Base-by-base conservation (phyloP, 257 asterid genomes). In the Nicotiana tomentosiformis region DNA sequence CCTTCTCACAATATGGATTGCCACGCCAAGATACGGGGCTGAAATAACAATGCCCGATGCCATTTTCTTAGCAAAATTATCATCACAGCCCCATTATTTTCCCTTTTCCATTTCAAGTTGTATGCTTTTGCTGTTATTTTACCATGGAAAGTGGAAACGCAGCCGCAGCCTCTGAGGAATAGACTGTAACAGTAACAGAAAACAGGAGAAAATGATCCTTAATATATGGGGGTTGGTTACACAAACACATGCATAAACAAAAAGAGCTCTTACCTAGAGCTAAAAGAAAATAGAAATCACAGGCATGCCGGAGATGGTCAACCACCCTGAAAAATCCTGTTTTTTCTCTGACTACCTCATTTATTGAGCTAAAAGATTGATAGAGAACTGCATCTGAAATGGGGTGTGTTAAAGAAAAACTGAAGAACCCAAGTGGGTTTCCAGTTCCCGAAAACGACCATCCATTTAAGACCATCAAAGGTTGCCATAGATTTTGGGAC, bases 21-120 rank as follows among this genome's bases (percentile, higher is more conserved):
- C 83, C 86, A 83, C 5, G 33, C 85, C 86, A 86, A 83, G 88
- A 81, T 80, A 80, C 78, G 66, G 80, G 26, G 55, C 83, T 26
- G 51, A 60, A 33, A 4, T 43, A 76, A 72, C 84, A 66, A 8
- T n/a, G 77, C 79, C 84, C 61, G 5, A 46, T 15, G 77, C 60
- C 57, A 32, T 72, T 77, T 61, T 76, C 86, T 68, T 61, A 35
- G 84, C 43, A 78, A 64, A 56, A 66, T 29, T 18, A 83, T 86
- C 88, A 86, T 86, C 86, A 80, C 55, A 86, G 86, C 82, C 60
- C 67, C 72, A 72, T 72, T 46, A 20, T 72, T 72, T 72, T 72
- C 57, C 61, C 78, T 20, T 23, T 78, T 57, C 4, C 29, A 78
- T 32, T 30, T 55, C 53, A 78, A 33, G 33, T 58, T 58, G 69